Base-by-base conservation (phyloP, 768 basidiomycete species). In the Lentinula raphanica region DNA sequence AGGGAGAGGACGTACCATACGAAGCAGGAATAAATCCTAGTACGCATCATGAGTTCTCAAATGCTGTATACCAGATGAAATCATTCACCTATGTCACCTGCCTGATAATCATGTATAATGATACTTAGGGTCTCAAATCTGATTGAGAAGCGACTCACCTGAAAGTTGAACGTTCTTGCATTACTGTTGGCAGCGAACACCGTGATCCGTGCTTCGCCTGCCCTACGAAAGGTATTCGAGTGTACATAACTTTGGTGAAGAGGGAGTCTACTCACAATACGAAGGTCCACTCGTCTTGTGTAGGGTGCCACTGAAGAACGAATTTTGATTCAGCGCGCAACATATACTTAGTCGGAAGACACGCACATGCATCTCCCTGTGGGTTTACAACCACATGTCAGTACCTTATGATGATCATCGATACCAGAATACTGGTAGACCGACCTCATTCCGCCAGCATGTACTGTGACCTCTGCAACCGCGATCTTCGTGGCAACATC, bases 221-320 rank as follows among this genome's bases (percentile, higher is more conserved):
- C 76, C 38, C 83, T 87, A 59, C 5, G 42, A 54, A n/a, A 19
- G 35, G 15, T 12, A 25, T 12, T 25, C 13, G 15, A 13, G 12
- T 11, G 21, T 58, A 40, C n/a, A 40, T 59, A 32, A 55, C 42
- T 61, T 19, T 0, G 4, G 23, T 23, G 8, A 23, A 53, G 39
- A 29, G 19, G 11, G 50, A 56, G 51, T 49, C 13, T 46, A 71
- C 74, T 56, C 65, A 83, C 83, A 85, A 56, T 77, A 77, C 81
- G 66, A 77, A 82, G 49, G 70, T 75, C 85, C 27, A 17, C 15
- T 49, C 3, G 58, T 85, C 83, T 62, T 83, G 73, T 13, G 81
- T 83, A 9, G 86, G 86, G 62, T 88, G 87, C 87, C 87, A 88
- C 85, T 86, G 58, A 11, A n/a, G 62, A 59, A 15, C 25, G 17